Evolutionary conservation across 805 yeast genomes (phyloP).

Genomic region (Metschnikowia cerradonensis): DNA sequence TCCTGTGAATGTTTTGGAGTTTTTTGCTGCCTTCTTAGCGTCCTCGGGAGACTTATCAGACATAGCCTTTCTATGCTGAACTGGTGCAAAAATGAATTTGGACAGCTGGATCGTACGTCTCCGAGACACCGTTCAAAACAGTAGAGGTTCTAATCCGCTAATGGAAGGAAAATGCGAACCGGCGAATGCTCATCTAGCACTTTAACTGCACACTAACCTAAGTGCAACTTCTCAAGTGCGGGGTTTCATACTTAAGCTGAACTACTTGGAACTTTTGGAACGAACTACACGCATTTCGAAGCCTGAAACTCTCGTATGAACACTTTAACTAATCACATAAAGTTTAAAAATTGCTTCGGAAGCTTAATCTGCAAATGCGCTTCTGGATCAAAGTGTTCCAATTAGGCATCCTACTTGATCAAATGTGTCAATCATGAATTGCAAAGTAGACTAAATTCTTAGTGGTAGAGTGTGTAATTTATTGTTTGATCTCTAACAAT

Average conservation of each 20-base stretch:
- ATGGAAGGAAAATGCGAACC: slow-evolving; percentile 2
- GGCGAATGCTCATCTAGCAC: neutral
- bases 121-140: neutral
- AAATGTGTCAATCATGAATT: neutral
- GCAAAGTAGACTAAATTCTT: neutral
- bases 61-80: neutral
- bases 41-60: neutral
- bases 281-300: neutral
- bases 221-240: neutral
- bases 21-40: slow-evolving; percentile 1
- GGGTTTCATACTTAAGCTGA: neutral
- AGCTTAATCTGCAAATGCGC: too few species aligned
- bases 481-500: neutral
- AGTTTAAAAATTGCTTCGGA: too few species aligned
- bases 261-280: neutral
- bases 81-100: neutral
- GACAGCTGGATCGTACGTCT: neutral
- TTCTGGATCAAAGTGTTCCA: neutral
- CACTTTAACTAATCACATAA: too few species aligned
- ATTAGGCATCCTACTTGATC: neutral
- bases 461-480: neutral
- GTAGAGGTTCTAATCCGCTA: neutral
- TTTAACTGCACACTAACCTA: neutral
- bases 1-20: slow-evolving; percentile 72
- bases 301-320: too few species aligned